Evolutionary conservation across 2,329 filamentous ascomycete genomes (phyloP).

Genomic region (Penicillium paneum): DNA sequence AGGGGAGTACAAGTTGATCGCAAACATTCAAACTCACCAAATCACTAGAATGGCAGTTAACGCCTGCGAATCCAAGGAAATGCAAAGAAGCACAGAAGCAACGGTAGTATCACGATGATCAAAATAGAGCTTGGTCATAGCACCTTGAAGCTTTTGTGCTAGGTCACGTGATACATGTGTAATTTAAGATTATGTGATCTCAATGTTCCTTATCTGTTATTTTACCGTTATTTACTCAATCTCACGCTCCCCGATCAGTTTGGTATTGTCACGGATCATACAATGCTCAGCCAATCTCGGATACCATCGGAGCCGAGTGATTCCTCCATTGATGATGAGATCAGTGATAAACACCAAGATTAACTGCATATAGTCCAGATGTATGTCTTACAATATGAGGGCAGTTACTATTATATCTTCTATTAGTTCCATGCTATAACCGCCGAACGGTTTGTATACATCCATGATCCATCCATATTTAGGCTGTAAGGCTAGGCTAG

Average conservation of each 20-base stretch:
- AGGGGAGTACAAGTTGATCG: not conserved
- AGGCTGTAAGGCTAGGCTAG: too few relatives aligned
- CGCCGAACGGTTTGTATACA: too few relatives aligned
- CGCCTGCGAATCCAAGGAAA: not conserved
- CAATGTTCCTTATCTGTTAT: not conserved
- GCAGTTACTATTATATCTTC: not conserved
- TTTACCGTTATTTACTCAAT: not conserved
- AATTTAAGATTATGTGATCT: not conserved
- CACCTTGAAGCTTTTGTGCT: not conserved
- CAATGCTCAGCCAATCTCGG: conserved; percentile 11
- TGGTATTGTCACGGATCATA: not conserved
- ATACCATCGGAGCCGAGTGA: conserved; percentile 17
- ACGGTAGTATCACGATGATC: conserved; percentile 1
- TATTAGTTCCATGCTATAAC: not conserved
- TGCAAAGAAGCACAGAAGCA: not conserved
- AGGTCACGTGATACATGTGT: not conserved
- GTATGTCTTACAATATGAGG: not conserved
- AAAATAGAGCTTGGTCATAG: conserved; percentile 9
- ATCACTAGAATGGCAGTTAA: not conserved
- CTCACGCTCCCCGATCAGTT: not conserved
- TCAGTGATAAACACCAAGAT: not conserved
- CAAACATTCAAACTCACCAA: conserved; percentile 5
- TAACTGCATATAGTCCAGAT: not conserved
- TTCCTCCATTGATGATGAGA: conserved; percentile 3
- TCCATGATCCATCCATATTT: too few relatives aligned